Conservation (phyloP, 2,329 filamentous ascomycete species). For the Samsoniella hepiali region DNA sequence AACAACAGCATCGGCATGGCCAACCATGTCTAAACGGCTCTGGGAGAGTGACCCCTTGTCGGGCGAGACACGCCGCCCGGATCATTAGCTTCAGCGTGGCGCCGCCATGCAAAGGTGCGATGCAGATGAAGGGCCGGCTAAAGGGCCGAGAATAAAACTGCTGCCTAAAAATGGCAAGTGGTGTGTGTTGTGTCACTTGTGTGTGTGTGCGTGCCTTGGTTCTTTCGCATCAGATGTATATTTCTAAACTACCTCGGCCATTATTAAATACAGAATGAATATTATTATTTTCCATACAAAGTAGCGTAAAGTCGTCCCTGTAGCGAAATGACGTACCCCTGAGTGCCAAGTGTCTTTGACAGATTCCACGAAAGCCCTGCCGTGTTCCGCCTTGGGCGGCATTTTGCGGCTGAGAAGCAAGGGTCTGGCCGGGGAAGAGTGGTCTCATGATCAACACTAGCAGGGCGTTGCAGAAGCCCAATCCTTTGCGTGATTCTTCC, state of each 20-base stretch:
- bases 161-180: neutral
- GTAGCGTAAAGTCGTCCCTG: neutral
- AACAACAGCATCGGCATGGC: conserved; percentile 54
- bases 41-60: neutral
- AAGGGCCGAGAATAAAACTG: neutral
- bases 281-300: too few relatives aligned
- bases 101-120: neutral
- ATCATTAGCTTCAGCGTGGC: conserved; percentile 1
- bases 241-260: neutral
- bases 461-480: neutral
- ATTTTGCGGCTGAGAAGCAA: neutral
- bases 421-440: neutral
- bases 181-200: neutral
- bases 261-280: neutral
- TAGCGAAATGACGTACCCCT: neutral
- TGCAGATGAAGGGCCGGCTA: neutral
- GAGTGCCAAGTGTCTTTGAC: neutral
- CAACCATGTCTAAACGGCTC: conserved; percentile 22
- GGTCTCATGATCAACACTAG: conserved; percentile 1
- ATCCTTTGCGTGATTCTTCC: neutral
- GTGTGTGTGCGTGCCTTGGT: neutral
- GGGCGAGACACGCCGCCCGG: conserved; percentile 8
- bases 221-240: neutral
- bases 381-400: neutral
- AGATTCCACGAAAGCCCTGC: neutral